Base-by-base conservation (phyloP, 164 flowering plant species). In the Kingdonia uniflora region DNA sequence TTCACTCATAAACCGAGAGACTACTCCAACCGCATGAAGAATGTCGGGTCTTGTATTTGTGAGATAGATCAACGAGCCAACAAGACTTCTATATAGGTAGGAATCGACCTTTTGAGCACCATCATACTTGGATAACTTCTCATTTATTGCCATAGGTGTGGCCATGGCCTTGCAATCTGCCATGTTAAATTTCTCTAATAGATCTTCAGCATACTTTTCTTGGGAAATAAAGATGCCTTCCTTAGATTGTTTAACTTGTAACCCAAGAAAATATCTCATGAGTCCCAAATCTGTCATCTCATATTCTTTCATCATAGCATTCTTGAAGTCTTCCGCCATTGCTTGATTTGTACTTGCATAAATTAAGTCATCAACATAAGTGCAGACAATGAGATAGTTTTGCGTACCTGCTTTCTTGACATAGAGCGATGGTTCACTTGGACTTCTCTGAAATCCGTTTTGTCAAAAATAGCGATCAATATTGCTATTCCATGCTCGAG, bases 41-140 rank as follows among this genome's bases (percentile, higher is more conserved):
- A 56, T 62, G 22, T 61, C 39, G 0, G 54, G 23, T 26, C 52
- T 54, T 11, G 58, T 61, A 16, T 61, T 41, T 10, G 37, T 47
- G 21, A 56, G 44, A 44, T 62, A 62, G 1, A 62, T 33, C 21
- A 62, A 14, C 5, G 38, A 50, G 0, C 57, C 52, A 29, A 52
- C 57, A 11, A 60, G 24, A 51, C 65, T 37, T 26, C 15, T 16
- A 26, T 55, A 62, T 17, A 19, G 2, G 1, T 40, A 22, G 0
- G 55, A 42, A 29, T 55, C 46, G 0, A 29, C 37, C 26, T 55
- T 62, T 42, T 20, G 3, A 13, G 51, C 56, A 17, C 51, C 65
- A 56, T 42, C 60, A 50, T 55, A 26, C 41, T 61, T 60, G 14
- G 26, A 8, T 6, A 54, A 47, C n/a, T 62, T 62, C 21, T 37